phyloP scores from a whole-genome alignment of 495 filamentous ascomycete genomes.

The Xylaria longipes region DNA sequence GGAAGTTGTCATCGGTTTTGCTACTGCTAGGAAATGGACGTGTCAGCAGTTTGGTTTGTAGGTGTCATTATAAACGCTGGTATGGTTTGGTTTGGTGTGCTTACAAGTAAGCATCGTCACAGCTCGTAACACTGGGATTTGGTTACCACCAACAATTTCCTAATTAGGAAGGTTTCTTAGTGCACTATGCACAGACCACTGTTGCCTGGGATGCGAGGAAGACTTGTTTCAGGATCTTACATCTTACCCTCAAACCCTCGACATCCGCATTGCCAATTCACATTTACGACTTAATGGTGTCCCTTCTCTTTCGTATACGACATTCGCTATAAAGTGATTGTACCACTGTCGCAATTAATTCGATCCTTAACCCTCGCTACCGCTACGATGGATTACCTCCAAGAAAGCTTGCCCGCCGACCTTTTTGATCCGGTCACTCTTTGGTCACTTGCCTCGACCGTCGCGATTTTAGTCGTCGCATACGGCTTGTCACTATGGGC shows the following conservation, averaged over 20 bases:
- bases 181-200: conserved; percentile 6
- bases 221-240: conserved; percentile 11
- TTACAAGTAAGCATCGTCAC: too few species aligned
- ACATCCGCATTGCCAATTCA: neutral
- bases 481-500: conserved; percentile 51
- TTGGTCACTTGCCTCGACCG: conserved; percentile 56
- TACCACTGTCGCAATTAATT: neutral
- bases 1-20: too few species aligned
- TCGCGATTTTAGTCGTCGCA: conserved; percentile 55
- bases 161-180: neutral
- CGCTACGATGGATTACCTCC: conserved; percentile 31
- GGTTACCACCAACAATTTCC: neutral
- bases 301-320: neutral
- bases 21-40: too few species aligned
- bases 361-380: neutral
- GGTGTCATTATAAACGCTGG: too few species aligned
- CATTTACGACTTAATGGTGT: neutral
- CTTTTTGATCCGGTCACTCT: conserved; percentile 62
- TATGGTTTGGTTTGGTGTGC: too few species aligned
- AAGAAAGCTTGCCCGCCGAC: conserved; percentile 43
- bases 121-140: too few species aligned
- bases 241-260: neutral
- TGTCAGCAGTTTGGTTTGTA: too few species aligned
- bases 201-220: too few species aligned
- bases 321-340: neutral